These are phyloP conservation scores for Polygonum aviculare DNA, from an alignment of 148 eudicot genomes.

Conservation along the genomic window DNA sequence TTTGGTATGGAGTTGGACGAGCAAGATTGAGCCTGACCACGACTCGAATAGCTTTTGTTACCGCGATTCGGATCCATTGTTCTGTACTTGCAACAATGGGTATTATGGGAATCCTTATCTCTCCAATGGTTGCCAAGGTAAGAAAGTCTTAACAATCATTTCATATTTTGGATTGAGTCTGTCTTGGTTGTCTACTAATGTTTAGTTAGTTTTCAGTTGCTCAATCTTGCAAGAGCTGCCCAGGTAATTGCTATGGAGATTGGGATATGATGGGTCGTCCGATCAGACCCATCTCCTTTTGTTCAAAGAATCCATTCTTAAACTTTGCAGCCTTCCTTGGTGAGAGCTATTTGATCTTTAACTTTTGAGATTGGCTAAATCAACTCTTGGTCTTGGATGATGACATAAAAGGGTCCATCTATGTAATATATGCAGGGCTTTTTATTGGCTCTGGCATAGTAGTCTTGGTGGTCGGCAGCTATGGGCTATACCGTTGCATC, in stretches of 20 bases:
- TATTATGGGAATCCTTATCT: not conserved
- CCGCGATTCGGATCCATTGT: no score
- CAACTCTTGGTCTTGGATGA: no score
- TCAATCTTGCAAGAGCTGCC: not conserved
- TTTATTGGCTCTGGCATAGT: not conserved
- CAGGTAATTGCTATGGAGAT: not conserved
- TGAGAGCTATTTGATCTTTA: not conserved
- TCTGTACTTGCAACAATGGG: not conserved
- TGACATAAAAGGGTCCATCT: not conserved
- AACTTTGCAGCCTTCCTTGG: not conserved
- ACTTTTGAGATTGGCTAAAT: no score
- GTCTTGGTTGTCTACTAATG: no score
- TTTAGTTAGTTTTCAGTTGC: not conserved
- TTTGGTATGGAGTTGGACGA: not conserved
- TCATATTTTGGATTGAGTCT: no score
- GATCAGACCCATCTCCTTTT: not conserved
- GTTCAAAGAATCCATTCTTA: not conserved
- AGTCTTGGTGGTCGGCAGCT: not conserved
- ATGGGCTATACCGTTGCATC: not conserved
- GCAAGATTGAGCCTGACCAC: no score
- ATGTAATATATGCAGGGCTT: not conserved
- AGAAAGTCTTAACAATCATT: no score
- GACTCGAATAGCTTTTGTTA: not conserved
- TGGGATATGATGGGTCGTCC: no score
- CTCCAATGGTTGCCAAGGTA: not conserved